phyloP scores from a whole-genome alignment of 2,329 filamentous ascomycete genomes.

The Fusarium xyrophilum region DNA sequence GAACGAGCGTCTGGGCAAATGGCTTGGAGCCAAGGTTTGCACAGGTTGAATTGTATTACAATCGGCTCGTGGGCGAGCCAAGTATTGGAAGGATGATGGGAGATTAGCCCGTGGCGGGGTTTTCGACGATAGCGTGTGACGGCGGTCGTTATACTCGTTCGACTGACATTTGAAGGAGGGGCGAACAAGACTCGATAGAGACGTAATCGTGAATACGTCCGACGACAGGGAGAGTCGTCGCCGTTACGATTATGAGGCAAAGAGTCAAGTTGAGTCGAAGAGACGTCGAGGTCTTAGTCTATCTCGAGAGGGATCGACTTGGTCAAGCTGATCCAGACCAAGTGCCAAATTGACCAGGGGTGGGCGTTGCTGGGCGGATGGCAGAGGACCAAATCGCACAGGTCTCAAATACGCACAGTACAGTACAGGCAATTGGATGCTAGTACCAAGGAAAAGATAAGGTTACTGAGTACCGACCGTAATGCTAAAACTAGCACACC shows the following conservation, averaged over 20 bases:
- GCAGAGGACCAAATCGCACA: constrained; percentile 28
- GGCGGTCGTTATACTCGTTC: constrained; percentile 46
- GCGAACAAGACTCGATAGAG: constrained; percentile 34
- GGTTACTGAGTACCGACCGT: constrained; percentile 30
- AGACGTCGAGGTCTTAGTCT: constrained; percentile 26
- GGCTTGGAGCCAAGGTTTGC: constrained; percentile 1
- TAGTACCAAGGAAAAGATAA: constrained; percentile 16
- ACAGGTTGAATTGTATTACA: constrained; percentile 11
- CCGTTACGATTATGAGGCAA: constrained; percentile 27
- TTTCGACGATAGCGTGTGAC: constrained; percentile 37
- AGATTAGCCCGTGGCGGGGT: constrained; percentile 37
- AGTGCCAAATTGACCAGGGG: constrained; percentile 35
- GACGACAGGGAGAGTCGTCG: constrained; percentile 14
- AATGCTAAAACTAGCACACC: constrained; percentile 18
- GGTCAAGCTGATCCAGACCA: constrained; percentile 28
- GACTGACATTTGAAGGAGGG: constrained; percentile 44
- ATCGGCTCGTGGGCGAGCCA: constrained; percentile 21
- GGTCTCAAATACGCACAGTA: constrained; percentile 34
- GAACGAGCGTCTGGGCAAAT: constrained; percentile 16
- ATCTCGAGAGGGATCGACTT: constrained; percentile 32
- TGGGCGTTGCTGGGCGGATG: constrained; percentile 40
- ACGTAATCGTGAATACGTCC: constrained; percentile 21
- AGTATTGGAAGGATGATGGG: constrained; percentile 21
- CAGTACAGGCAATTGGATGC: constrained; percentile 1
- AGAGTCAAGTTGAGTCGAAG: constrained; percentile 15